These are phyloP conservation scores for Zalerion maritima DNA, from an alignment of 495 filamentous ascomycete genomes.

Conservation along the genomic window DNA sequence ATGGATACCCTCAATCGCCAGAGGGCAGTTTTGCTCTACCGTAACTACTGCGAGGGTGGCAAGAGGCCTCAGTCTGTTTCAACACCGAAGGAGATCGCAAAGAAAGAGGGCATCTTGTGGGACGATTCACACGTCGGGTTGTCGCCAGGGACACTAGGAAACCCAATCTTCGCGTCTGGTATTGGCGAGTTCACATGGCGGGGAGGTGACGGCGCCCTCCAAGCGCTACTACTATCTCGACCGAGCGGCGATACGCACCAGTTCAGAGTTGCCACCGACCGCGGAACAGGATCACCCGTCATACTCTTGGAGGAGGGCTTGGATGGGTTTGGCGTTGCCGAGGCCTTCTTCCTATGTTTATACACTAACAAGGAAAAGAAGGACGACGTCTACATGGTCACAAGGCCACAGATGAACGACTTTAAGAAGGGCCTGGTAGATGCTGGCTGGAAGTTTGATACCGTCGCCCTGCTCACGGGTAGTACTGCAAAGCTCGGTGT, in stretches of 20 bases:
- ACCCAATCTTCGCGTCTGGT: constrained; percentile 17
- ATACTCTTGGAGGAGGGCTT: too few relatives aligned
- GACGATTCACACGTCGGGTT: constrained; percentile 37
- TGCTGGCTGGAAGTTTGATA: constrained; percentile 31
- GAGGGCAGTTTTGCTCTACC: constrained; percentile 67
- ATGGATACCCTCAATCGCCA: constrained; percentile 83
- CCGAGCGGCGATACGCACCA: too few relatives aligned
- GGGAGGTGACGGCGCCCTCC: too few relatives aligned
- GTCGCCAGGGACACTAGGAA: constrained; percentile 21
- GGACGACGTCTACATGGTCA: constrained; percentile 14
- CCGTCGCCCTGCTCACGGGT: constrained; percentile 28
- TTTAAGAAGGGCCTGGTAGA: constrained; percentile 14
- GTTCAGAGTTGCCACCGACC: background rate
- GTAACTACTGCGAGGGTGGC: constrained; percentile 37
- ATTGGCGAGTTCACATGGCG: constrained; percentile 11
- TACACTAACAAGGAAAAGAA: constrained; percentile 24
- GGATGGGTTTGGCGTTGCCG: too few relatives aligned
- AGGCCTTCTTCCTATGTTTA: too few relatives aligned
- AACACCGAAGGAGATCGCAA: constrained; percentile 47
- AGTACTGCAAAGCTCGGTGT: too few relatives aligned
- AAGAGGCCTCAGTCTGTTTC: constrained; percentile 24
- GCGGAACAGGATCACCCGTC: background rate
- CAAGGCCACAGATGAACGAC: too few relatives aligned
- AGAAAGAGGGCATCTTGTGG: constrained; percentile 58
- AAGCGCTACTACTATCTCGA: too few relatives aligned